Percentiles rank a stretch among this genome's conserved stretches.
Conservation (phyloP, 805 yeast genomes). For the Cyberlindnera euphorbiae region DNA sequence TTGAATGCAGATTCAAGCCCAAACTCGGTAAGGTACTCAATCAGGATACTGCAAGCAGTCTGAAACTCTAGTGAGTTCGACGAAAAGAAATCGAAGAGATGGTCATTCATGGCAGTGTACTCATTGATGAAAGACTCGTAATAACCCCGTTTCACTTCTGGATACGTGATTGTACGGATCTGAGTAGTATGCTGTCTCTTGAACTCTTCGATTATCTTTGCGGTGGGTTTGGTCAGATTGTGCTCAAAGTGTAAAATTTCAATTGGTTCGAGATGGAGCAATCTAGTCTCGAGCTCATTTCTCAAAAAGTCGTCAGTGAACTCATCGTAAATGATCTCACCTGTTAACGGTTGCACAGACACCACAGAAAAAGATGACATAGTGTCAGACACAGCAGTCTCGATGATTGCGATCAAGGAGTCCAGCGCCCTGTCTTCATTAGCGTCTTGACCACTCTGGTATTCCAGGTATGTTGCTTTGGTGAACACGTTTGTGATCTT, state of each 20-base stretch:
- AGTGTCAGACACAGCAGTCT: constrained; percentile 11
- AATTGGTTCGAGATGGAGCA: constrained; percentile 69
- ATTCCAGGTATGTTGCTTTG: constrained; percentile 77
- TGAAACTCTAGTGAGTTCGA: constrained; percentile 24
- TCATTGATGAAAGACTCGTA: constrained; percentile 16
- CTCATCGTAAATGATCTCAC: constrained; percentile 67
- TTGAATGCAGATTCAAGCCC: constrained; percentile 51
- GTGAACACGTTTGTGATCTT: constrained; percentile 70
- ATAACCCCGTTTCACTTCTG: constrained; percentile 11
- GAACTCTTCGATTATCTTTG: constrained; percentile 18
- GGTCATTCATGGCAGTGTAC: constrained; percentile 7
- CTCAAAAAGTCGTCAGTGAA: constrained; percentile 57
- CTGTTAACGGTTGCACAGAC: constrained; percentile 67
- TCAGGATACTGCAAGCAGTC: constrained; percentile 41
- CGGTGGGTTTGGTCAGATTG: constrained; percentile 22
- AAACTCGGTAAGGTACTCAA: constrained; percentile 58
- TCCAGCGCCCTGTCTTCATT: constrained; percentile 31
- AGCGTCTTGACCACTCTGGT: constrained; percentile 27
- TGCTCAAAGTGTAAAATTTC: constrained; percentile 56
- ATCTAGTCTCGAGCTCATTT: constrained; percentile 67
- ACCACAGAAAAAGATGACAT: constrained; percentile 39
- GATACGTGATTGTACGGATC: constrained; percentile 15
- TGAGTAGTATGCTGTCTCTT: constrained; percentile 23
- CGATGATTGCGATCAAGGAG: constrained; percentile 44
- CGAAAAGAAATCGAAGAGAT: constrained; percentile 27